Evolutionary conservation across 1,284 basidiomycete species (phyloP), one percentile per base, ranked within the genome.

Genomic region (Apiotrichum laibachii): DNA sequence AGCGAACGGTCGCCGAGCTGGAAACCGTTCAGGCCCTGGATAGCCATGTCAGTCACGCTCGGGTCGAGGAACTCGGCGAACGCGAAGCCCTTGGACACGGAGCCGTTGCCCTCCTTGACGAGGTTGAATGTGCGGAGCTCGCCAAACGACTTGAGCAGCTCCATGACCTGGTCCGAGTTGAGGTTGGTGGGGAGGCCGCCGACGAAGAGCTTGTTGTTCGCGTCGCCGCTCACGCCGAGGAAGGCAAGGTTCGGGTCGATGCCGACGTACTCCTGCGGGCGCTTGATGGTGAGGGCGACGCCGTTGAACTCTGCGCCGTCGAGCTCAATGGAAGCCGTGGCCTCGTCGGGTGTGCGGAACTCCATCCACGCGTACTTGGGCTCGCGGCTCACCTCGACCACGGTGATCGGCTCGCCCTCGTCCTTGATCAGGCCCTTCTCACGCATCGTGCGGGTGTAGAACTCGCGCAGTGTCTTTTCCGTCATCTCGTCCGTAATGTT

Each of bases 341-440:
- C 93, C 78, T 98, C 94, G 72, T 97, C 92, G 16, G 93, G 88
- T 63, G 90, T 93, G 56, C 94, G 91, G 83, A 99, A 98, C 92
- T 97, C 93, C 56, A 96, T 88, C 73, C 96, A 97, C 0, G 95
- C 96, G 72, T 96, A 98, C 67, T 91, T 92, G 83, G 97, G 98
- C 77, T 98, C 96, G 68, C 92, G 90, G 75, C 97, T 97, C 80
- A 96, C 89, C 72, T 96, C 91, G 1, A 95, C 92, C 12, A 88
- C 87, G 26, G 94, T 83, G 42, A 97, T 91, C 13, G 95, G 90
- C 65, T 94, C 92, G 39, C 90, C 92, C 16, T 87, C 84, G n/a
- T 83, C 84, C 26, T 86, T 86, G 2, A n/a, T 87, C 61, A 93
- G 86, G 59, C 85, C 85, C 83, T 91, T 89, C 77, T 98, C 92